phyloP scores from a whole-genome alignment of 2,329 filamentous ascomycete species.

The Fusarium sp. region DNA sequence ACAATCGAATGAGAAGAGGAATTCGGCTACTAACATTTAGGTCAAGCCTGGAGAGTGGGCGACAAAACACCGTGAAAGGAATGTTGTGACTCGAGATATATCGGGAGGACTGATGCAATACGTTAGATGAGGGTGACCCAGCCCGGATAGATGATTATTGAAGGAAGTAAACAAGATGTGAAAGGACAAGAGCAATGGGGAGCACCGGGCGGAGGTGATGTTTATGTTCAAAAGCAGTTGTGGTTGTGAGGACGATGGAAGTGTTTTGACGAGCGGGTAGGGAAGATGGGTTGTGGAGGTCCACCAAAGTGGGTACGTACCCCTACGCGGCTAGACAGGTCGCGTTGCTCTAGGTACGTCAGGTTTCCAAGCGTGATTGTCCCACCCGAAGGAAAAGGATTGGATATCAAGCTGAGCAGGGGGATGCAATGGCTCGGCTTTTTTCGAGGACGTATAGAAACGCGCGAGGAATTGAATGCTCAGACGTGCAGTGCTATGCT shows the following conservation, averaged over 20 bases:
- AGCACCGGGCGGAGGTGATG: constrained; percentile 51
- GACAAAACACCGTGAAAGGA: constrained; percentile 56
- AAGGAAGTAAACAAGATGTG: constrained; percentile 46
- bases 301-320: constrained; percentile 52
- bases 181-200: constrained; percentile 46
- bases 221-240: constrained; percentile 53
- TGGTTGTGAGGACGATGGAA: constrained; percentile 54
- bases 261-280: constrained; percentile 57
- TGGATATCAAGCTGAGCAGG: constrained; percentile 36
- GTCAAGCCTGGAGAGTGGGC: constrained; percentile 51
- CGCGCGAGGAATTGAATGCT: constrained; percentile 34
- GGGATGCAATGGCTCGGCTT: constrained; percentile 27
- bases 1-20: constrained; percentile 51
- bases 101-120: constrained; percentile 47
- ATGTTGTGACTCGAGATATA: constrained; percentile 53
- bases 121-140: constrained; percentile 49
- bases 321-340: constrained; percentile 50
- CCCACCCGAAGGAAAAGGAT: constrained; percentile 48
- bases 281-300: constrained; percentile 48
- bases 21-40: constrained; percentile 55
- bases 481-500: constrained; percentile 16
- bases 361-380: constrained; percentile 49
- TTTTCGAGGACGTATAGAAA: constrained; percentile 43
- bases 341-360: constrained; percentile 53
- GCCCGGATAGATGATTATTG: constrained; percentile 35